These are phyloP conservation scores for Amphirosellinia nigrospora DNA, from an alignment of 495 filamentous ascomycete species.

Conservation along the genomic window DNA sequence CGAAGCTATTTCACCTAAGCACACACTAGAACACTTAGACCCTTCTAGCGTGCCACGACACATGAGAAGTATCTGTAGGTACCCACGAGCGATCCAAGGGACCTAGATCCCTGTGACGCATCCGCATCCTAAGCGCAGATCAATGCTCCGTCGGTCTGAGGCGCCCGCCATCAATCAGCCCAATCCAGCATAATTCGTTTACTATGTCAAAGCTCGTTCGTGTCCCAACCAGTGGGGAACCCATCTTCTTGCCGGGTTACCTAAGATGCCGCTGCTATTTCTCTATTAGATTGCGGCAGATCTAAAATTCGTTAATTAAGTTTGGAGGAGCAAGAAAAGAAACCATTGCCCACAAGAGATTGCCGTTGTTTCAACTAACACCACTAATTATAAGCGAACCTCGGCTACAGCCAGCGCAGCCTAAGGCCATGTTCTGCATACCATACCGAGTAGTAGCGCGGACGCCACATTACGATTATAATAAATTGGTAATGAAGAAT, in stretches of 20 bases:
- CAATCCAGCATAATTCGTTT: constrained; percentile 10
- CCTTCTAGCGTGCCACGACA: constrained; percentile 18
- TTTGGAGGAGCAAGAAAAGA: constrained; percentile 4
- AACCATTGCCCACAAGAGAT: not conserved
- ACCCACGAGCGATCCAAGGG: constrained; percentile 1
- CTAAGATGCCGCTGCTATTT: constrained; percentile 1
- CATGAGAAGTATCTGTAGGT: not conserved
- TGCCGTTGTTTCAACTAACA: constrained; percentile 23
- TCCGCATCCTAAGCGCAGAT: constrained; percentile 25
- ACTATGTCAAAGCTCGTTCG: constrained; percentile 18
- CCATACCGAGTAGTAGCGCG: not conserved
- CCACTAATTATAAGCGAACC: constrained; percentile 18
- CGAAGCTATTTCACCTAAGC: constrained; percentile 1
- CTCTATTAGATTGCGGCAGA: not conserved
- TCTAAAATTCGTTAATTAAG: not conserved
- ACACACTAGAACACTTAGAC: constrained; percentile 20
- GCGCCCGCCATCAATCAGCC: constrained; percentile 7
- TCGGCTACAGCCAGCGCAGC: not conserved
- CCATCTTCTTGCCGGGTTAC: constrained; percentile 4
- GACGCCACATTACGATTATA: constrained; percentile 6
- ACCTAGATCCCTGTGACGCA: constrained; percentile 25
- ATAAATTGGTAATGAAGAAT: not conserved
- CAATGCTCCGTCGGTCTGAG: constrained; percentile 12
- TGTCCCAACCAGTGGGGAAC: constrained; percentile 13
- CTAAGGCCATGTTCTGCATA: not conserved